Evolutionary conservation across 495 filamentous ascomycete species (phyloP), one percentile per base, ranked within the genome.

Genomic region (Penicillium bovifimosum): DNA sequence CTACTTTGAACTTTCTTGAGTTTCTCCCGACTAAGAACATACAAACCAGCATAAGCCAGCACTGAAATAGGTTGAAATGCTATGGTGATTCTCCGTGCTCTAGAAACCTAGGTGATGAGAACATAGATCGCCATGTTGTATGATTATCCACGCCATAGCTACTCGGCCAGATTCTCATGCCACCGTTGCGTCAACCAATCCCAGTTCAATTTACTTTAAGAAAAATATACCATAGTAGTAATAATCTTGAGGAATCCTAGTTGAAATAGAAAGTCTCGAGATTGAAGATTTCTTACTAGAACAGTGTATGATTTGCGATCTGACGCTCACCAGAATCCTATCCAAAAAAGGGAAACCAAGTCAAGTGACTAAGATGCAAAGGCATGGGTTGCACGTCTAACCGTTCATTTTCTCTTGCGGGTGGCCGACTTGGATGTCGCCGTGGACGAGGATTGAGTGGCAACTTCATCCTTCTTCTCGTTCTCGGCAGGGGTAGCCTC

Each of bases 341-440:
- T 14, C 31, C 14, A 34, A 16, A 24, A 10, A 11, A 24, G 31
- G 6, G 7, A 26, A 24, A 34, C 28, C 44, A 20, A 47, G 17
- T 18, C 26, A 20, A 34, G n/a, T 34, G 1, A 35, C 31, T 27
- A 36, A 9, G 13, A 47, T 36, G 32, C 32, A 24, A 47, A 27
- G 7, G 5, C 9, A 9, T 43, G 17, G 7, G 24, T 36, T 14
- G 1, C 10, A 16, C 8, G 6, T 11, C 6, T 7, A 27, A 41
- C 47, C 26, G 38, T 51, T 65, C 58, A 76, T 60, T 76, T 76
- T 31, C 74, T 61, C 66, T 70, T 74, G 20, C 74, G 72, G 36
- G 72, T 62, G 10, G 68, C 60, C 6, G 64, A 33, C 42, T 68
- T 66, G 36, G 60, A 62, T 18, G 55, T 58, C 35, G 62, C 62